phyloP scores from a whole-genome alignment of 495 filamentous ascomycete genomes.

The Staphylotrichum longicolle region DNA sequence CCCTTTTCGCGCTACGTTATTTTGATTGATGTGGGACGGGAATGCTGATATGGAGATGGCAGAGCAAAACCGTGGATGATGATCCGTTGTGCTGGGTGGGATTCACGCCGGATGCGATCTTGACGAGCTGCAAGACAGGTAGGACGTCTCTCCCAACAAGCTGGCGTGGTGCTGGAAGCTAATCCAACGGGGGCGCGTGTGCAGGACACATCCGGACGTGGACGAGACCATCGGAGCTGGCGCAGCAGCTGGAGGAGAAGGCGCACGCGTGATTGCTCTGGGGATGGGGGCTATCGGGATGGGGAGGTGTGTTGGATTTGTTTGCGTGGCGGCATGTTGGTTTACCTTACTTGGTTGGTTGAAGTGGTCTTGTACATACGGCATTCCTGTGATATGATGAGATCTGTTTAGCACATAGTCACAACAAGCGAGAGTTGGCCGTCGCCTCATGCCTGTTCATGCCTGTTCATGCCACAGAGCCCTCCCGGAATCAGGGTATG shows the following conservation, averaged over 20 bases:
- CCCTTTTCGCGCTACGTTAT: too few species aligned
- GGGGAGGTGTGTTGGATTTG: not conserved
- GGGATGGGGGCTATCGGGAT: not conserved
- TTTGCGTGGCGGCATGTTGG: not conserved
- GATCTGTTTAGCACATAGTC: too few species aligned
- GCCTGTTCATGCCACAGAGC: too few species aligned
- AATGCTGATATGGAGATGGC: not conserved
- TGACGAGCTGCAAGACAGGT: slow-evolving; percentile 89
- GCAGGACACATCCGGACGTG: slow-evolving; percentile 24
- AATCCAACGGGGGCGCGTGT: not conserved
- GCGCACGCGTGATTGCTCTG: not conserved
- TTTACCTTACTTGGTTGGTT: too few species aligned
- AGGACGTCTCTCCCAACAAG: slow-evolving; percentile 32
- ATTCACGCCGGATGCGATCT: slow-evolving; percentile 86
- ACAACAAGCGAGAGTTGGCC: too few species aligned
- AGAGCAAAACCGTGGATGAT: slow-evolving; percentile 82
- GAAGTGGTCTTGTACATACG: too few species aligned
- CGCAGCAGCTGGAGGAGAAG: slow-evolving; percentile 21
- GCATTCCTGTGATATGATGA: too few species aligned
- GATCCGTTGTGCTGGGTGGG: slow-evolving; percentile 86
- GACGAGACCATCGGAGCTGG: slow-evolving; percentile 23
- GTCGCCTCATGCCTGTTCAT: too few species aligned
- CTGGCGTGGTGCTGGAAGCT: not conserved
- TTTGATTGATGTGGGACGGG: not conserved
- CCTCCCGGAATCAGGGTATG: too few species aligned